phyloP scores from a whole-genome alignment of 2,329 filamentous ascomycete species.

The Alternaria tenuissima region DNA sequence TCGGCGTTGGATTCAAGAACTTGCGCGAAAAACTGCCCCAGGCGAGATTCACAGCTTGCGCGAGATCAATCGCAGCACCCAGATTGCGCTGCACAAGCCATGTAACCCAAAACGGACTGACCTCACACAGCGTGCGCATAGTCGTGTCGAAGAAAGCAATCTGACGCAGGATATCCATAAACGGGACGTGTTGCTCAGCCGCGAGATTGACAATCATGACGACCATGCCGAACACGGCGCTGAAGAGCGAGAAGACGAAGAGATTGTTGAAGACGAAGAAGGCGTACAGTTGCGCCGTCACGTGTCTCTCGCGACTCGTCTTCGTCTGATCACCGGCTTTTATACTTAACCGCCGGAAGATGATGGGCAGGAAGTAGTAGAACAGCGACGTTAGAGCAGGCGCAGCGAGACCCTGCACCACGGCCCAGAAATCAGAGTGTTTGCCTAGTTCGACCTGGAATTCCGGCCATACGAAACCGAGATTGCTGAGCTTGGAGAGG shows the following conservation, averaged over 20 bases:
- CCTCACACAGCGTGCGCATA: constrained; percentile 78
- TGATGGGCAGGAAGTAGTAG: constrained; percentile 86
- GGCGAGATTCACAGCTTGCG: constrained; percentile 84
- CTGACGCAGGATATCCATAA: constrained; percentile 72
- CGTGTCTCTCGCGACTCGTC: constrained; percentile 89
- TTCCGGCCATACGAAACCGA: constrained; percentile 79
- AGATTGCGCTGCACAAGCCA: constrained; percentile 86
- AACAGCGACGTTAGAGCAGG: constrained; percentile 87
- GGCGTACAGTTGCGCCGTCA: constrained; percentile 86
- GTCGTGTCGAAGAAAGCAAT: constrained; percentile 69
- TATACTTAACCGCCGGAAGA: constrained; percentile 87
- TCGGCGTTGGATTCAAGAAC: constrained; percentile 85
- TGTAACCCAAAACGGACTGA: constrained; percentile 88
- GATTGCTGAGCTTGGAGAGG: constrained; percentile 81
- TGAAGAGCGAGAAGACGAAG: constrained; percentile 91
- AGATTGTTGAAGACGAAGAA: constrained; percentile 99
- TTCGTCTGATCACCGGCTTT: constrained; percentile 89
- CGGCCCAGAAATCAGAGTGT: constrained; percentile 76
- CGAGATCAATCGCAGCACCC: constrained; percentile 91
- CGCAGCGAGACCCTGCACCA: constrained; percentile 90
- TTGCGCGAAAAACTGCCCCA: constrained; percentile 85
- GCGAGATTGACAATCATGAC: constrained; percentile 67
- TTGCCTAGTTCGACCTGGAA: constrained; percentile 72
- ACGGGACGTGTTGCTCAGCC: constrained; percentile 61
- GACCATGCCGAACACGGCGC: constrained; percentile 78